Evolutionary conservation across 768 basidiomycete genomes (phyloP), one percentile per base, ranked within the genome.

Genomic region (Pholiota conissans): DNA sequence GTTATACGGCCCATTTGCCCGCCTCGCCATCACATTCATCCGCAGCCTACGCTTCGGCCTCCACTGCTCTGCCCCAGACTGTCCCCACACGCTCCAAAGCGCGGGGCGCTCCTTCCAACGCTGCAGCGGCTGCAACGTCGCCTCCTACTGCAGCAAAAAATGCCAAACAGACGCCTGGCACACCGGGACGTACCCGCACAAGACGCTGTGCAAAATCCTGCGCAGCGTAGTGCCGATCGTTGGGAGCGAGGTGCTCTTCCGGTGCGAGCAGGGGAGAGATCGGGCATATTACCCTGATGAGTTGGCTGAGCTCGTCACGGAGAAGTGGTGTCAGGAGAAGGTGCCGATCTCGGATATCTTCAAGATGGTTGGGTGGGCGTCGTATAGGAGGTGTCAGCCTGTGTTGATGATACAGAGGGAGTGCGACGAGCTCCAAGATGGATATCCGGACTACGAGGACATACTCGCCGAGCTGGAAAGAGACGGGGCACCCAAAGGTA

Each of bases 161-260:
- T 58, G 56, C 26, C 56, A 58, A n/a, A 34, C 14, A 9, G 42
- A 47, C 13, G 39, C 50, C 3, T 58, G 50, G 56, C 5, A 22
- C 1, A 28, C 39, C 9, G 22, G 52, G n/a, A 8, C 46, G 29
- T 47, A 45, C 26, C 56, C 39, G 2, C 56, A 58, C 28, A 52
- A 24, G 40, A n/a, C 10, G 18, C 40, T 57, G 8, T 57, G 55
- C 29, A 37, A 49, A 13, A 28, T 57, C 34, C 20, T 57, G 24
- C 49, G 26, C 16, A 50, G 13, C 11, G 22, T 57, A n/a, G 29
- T 57, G 3, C 9, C 18, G 18, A 28, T 57, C 16, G 28, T 27
- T 40, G 35, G 56, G 34, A 27, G 32, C 6, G 48, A 50, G 11
- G 14, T 50, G 24, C 34, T 56, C 22, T 48, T 48, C 37, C 22